A percentile compares a stretch with the other conserved stretches of the same genome.
phyloP scores from a whole-genome alignment of 192 early-diverging fungal species.

The Mortierella antarctica region DNA sequence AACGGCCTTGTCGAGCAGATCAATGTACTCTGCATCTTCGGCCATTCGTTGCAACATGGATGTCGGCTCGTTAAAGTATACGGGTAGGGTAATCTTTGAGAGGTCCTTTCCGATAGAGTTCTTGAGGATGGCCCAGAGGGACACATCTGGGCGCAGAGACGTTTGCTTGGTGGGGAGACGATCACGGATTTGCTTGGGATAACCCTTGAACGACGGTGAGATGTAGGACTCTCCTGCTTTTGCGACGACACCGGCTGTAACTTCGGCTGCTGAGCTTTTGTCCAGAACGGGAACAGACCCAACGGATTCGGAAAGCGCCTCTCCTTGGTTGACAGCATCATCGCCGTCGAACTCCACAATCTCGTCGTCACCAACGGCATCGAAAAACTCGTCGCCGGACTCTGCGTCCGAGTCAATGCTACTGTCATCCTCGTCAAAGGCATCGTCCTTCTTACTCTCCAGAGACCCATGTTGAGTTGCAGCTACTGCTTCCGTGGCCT shows the following conservation, averaged over 20 bases:
- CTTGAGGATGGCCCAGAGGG: constrained; percentile 89
- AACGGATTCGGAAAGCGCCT: background rate
- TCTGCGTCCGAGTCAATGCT: constrained; percentile 33
- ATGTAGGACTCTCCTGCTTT: constrained; percentile 30
- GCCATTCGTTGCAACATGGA: constrained; percentile 88
- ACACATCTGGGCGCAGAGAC: constrained; percentile 71
- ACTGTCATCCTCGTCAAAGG: background rate
- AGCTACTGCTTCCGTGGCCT: background rate
- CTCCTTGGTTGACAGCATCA: constrained; percentile 6
- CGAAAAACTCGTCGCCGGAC: constrained; percentile 76
- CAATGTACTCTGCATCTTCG: constrained; percentile 89
- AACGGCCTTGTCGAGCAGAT: constrained; percentile 81
- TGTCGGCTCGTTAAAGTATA: constrained; percentile 91
- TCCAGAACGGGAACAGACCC: background rate
- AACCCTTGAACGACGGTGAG: constrained; percentile 54
- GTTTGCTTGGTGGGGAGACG: constrained; percentile 63
- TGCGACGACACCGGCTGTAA: background rate
- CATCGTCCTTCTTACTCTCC: background rate
- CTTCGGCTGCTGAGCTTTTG: background rate
- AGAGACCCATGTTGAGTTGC: background rate
- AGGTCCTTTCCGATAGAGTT: constrained; percentile 90
- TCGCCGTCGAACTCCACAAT: constrained; percentile 46
- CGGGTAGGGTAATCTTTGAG: constrained; percentile 85
- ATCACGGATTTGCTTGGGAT: constrained; percentile 54
- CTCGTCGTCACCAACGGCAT: constrained; percentile 62